Evolutionary conservation across 2,329 filamentous ascomycete species (phyloP), one percentile per base, ranked within the genome.

Genomic region (Neodidymelliopsis sp.): DNA sequence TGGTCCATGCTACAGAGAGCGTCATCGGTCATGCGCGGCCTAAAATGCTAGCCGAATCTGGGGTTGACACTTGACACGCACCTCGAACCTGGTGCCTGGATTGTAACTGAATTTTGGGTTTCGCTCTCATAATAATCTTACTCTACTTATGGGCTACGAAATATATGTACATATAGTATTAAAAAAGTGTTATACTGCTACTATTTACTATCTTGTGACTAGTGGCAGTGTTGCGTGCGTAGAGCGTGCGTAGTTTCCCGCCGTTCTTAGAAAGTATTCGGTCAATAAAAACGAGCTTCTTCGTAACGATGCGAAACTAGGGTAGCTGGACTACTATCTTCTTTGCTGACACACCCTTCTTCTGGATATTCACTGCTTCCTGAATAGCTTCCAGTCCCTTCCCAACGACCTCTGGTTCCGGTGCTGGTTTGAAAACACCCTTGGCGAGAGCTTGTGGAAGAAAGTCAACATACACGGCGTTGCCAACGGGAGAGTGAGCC

Each of bases 291-390:
- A n/a, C n/a, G n/a, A n/a, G n/a, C n/a, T n/a, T n/a, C n/a, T n/a
- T n/a, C n/a, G n/a, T n/a, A n/a, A n/a, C n/a, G n/a, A n/a, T n/a
- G n/a, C n/a, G n/a, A n/a, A n/a, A n/a, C n/a, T n/a, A n/a, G n/a
- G n/a, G n/a, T n/a, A n/a, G n/a, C n/a, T n/a, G n/a, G n/a, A 60
- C 54, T 8, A 57, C 54, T 2, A 60, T 34, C 25, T 57, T 60
- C 15, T 30, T 35, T 12, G 45, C 47, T 7, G 51, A 55, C 4
- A 60, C 53, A 6, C 55, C 55, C 25, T 48, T 45, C 22, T 48
- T 44, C 15, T 40, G 30, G 16, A 42, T n/a, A 22, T 53, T 31
- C 20, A 60, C n/a, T 6, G 35, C 55, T 15, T 44, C 41, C 33
- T 60, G 53, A 4, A 53, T 40, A 11, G 20, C 45, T 19, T 55